phyloP scores from a whole-genome alignment of 1,284 basidiomycete genomes.

The Chondrostereum purpureum region DNA sequence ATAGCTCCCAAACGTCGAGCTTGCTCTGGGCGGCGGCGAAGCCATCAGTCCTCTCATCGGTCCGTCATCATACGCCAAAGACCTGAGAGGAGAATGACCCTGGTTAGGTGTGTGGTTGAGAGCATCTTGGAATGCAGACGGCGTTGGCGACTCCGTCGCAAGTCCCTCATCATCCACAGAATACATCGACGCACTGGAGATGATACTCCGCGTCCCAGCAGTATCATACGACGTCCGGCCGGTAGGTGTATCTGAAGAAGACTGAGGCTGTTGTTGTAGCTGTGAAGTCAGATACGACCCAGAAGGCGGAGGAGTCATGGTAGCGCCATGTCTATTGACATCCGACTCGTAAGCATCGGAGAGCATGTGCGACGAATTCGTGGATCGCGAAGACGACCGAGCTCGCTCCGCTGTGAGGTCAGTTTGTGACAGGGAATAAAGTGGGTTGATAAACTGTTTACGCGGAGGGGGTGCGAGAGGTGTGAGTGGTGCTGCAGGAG shows the following conservation, averaged over 20 bases:
- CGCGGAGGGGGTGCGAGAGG: conserved; percentile 62
- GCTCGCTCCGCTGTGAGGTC: conserved; percentile 30
- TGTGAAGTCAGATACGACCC: neutral
- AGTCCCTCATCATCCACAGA: neutral
- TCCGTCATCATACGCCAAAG: conserved; percentile 20
- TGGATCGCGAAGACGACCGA: conserved; percentile 27
- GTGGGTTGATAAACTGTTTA: conserved; percentile 36
- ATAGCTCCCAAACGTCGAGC: conserved; percentile 32
- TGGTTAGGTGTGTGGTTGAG: conserved; percentile 17
- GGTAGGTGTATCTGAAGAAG: conserved; percentile 7
- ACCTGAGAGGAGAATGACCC: conserved; percentile 13
- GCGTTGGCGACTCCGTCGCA: conserved; percentile 51
- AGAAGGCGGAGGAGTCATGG: conserved; percentile 36
- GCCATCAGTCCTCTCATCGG: conserved; percentile 30
- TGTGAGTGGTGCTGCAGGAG: conserved; percentile 45
- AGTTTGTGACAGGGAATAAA: conserved; percentile 51
- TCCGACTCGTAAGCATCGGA: conserved; percentile 36
- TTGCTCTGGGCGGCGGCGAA: conserved; percentile 41
- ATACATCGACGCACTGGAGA: conserved; percentile 1
- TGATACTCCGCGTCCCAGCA: conserved; percentile 19
- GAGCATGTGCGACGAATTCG: conserved; percentile 47
- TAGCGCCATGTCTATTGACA: conserved; percentile 22
- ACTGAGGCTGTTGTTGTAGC: neutral
- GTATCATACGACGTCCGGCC: conserved; percentile 30
- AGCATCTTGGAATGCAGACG: conserved; percentile 64